Evolutionary conservation across 805 yeast genomes (phyloP).

Genomic region (Saturnispora halmiae): DNA sequence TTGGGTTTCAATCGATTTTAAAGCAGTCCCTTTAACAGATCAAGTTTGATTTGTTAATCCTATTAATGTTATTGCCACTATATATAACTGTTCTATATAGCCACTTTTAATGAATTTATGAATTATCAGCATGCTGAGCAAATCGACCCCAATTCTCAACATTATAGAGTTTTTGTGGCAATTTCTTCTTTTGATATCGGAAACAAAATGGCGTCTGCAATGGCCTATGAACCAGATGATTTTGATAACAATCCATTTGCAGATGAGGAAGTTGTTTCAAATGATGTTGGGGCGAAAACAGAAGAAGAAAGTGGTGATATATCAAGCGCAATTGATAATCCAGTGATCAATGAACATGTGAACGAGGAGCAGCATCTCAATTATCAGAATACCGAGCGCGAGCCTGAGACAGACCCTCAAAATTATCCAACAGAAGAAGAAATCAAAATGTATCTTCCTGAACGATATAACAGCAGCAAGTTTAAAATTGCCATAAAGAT

Average conservation of each 20-base stretch:
- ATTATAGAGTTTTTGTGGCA: too few relatives aligned
- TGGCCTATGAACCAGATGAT: slow-evolving; percentile 39
- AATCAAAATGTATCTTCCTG: slow-evolving; percentile 40
- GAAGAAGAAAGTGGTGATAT: background rate
- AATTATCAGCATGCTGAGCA: slow-evolving; percentile 2
- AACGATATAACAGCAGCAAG: slow-evolving; percentile 33
- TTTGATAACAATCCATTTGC: slow-evolving; percentile 57
- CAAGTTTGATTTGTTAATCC: too few relatives aligned
- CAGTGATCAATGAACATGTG: too few relatives aligned
- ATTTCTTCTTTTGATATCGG: slow-evolving; percentile 1
- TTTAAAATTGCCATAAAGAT: slow-evolving; percentile 46
- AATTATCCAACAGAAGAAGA: slow-evolving; percentile 32
- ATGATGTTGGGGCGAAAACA: background rate
- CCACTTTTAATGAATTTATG: background rate
- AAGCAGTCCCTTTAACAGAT: slow-evolving; percentile 5
- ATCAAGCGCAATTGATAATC: background rate
- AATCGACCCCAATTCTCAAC: too few relatives aligned
- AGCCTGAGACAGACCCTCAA: too few relatives aligned
- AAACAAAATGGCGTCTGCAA: slow-evolving; percentile 28
- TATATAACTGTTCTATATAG: too few relatives aligned
- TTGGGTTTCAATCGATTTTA: slow-evolving; percentile 54
- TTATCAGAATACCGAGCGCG: too few relatives aligned
- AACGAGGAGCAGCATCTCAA: too few relatives aligned
- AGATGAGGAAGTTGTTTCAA: slow-evolving; percentile 28
- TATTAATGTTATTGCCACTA: too few relatives aligned